These are phyloP conservation scores for Rubia balearica DNA, from an alignment of 305 asterid genomes.

Conservation along the genomic window DNA sequence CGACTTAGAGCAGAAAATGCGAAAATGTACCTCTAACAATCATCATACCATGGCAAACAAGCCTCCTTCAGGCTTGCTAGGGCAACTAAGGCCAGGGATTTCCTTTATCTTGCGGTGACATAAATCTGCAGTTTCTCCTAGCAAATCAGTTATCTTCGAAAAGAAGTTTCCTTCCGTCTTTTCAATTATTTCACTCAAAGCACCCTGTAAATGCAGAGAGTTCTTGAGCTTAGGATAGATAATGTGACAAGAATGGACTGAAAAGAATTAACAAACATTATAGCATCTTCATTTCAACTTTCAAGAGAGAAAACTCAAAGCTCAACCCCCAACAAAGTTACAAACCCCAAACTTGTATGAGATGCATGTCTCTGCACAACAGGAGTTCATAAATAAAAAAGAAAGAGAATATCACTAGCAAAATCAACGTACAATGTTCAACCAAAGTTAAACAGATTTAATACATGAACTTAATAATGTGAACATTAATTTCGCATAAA, in stretches of 20 bases:
- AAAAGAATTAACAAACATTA: not conserved
- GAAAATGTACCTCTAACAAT: slow-evolving; percentile 1
- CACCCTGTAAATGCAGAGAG: slow-evolving; percentile 43
- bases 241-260: not conserved
- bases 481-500: no score
- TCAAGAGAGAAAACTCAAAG: not conserved
- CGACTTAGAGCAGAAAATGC: not conserved
- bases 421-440: not conserved
- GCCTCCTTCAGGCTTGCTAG: slow-evolving; percentile 82
- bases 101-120: slow-evolving; percentile 44
- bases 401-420: not conserved
- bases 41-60: slow-evolving; percentile 68
- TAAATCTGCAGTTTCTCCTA: slow-evolving; percentile 44
- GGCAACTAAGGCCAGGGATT: slow-evolving; percentile 66
- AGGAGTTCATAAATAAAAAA: not conserved
- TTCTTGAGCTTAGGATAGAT: not conserved
- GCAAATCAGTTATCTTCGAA: slow-evolving; percentile 31
- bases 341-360: not conserved
- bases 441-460: no score
- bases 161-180: slow-evolving; percentile 57
- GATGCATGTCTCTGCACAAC: no score
- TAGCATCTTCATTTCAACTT: not conserved
- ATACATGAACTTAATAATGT: not conserved
- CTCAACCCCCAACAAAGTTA: not conserved
- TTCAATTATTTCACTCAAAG: slow-evolving; percentile 48